Evolutionary conservation across 441 rosid species (phyloP).

Genomic region (Bocquillonia castaneifolia): DNA sequence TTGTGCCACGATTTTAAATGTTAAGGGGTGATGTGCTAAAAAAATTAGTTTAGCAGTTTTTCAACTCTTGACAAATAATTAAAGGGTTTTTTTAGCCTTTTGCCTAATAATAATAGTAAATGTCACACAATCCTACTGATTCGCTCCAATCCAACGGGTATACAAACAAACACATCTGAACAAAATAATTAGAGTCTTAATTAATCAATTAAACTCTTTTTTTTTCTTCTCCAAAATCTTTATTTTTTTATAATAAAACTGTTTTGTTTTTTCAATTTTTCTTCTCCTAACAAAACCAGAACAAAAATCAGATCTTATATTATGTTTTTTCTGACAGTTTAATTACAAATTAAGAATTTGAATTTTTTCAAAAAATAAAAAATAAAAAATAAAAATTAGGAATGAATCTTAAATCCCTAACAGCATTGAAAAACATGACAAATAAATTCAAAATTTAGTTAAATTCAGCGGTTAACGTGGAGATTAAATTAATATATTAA

Average conservation of each 20-base stretch:
- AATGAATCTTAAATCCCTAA: not conserved
- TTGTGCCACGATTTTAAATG: too few relatives aligned
- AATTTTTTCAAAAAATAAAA: not conserved
- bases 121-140: too few relatives aligned
- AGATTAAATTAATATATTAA: not conserved
- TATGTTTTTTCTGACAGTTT: not conserved
- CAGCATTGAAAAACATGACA: not conserved
- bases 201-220: not conserved
- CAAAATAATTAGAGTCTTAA: not conserved
- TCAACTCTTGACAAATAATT: too few relatives aligned
- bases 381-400: not conserved
- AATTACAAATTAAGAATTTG: not conserved
- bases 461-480: not conserved
- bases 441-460: slow-evolving; percentile 2
- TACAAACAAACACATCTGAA: not conserved
- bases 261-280: too few relatives aligned
- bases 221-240: not conserved
- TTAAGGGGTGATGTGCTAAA: too few relatives aligned
- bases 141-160: too few relatives aligned
- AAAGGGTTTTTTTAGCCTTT: too few relatives aligned
- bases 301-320: not conserved
- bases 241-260: not conserved
- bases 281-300: too few relatives aligned
- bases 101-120: too few relatives aligned
- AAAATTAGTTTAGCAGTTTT: too few relatives aligned